Conservation (phyloP, 768 basidiomycete species). For the Agaricus blazei region DNA sequence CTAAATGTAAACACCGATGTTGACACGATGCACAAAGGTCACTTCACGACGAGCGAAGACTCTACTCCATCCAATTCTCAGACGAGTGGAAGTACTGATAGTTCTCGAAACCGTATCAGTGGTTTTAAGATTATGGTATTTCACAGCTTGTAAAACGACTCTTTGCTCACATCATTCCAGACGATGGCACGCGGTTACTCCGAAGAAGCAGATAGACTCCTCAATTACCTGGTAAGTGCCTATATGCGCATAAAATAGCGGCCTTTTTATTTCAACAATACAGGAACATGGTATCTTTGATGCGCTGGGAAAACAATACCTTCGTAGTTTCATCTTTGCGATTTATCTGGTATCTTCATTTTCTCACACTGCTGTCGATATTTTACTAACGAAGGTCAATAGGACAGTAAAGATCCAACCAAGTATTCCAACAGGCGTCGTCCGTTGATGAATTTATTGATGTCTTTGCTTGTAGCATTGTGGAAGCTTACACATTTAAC, state of each 20-base stretch:
- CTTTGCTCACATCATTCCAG: slow-evolving; percentile 18
- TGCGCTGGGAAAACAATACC: slow-evolving; percentile 78
- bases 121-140: slow-evolving; percentile 66
- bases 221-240: slow-evolving; percentile 62
- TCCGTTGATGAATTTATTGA: slow-evolving; percentile 1
- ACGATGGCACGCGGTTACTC: slow-evolving; percentile 73
- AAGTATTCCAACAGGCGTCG: slow-evolving; percentile 47
- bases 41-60: slow-evolving; percentile 50
- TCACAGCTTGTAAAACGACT: background rate
- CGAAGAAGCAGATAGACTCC: slow-evolving; percentile 74
- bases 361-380: background rate
- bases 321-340: slow-evolving; percentile 81
- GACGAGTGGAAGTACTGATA: slow-evolving; percentile 23
- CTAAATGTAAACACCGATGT: background rate
- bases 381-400: slow-evolving; percentile 6
- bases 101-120: slow-evolving; percentile 38
- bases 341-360: slow-evolving; percentile 63
- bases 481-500: slow-evolving; percentile 87
- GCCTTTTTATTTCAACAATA: background rate
- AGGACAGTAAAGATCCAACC: slow-evolving; percentile 84
- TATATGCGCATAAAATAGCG: slow-evolving; percentile 9
- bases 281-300: slow-evolving; percentile 88
- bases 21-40: slow-evolving; percentile 30
- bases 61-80: slow-evolving; percentile 31
- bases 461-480: slow-evolving; percentile 44